Base-by-base conservation (phyloP, 1,284 basidiomycete species). In the Cryptococcus depauperatus region DNA sequence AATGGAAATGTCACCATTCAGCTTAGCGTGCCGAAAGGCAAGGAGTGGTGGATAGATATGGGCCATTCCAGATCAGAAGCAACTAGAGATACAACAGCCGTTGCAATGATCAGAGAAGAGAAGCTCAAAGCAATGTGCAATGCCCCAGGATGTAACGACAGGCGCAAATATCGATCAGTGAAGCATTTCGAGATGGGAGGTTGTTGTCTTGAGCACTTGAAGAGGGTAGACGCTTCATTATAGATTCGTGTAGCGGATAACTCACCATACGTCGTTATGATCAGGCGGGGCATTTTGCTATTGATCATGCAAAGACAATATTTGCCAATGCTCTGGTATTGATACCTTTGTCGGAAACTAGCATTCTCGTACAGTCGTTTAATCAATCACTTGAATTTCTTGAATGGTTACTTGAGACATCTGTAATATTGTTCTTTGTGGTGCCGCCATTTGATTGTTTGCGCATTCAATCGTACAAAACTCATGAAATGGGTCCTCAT, bases 151-250 rank as follows among this genome's bases (percentile, higher is more conserved):
- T 81, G 79, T 47, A 56, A 53, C 1, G 60, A 57, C 34, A 53
- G 46, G 37, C 63, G 77, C 48, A 80, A 78, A 62, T 80, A 80
- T 55, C 70, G 78, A 29, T 67, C 78, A 3, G 74, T 77, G 27
- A 71, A 59, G 41, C 71, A 76, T 48, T 77, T 74, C 60, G 62
- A 73, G 43, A 70, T 61, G 41, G 79, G 79, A 0, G 79, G 78
- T 2, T 81, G 79, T 58, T 74, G 75, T 8, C 70, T 80, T 59
- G 62, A 61, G 30, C 71, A 73, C 50, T 52, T 73, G 23, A 69
- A 66, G 44, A 43, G 50, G 43, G 58, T 71, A 3, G 61, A 69
- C 45, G 54, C 49, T 37, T 37, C 16, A 8, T 42, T 57, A 32
- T 45, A 37, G 33, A 30, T 21, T 7, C 32, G 21, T 28, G 28